Base-by-base conservation (phyloP, 192 early-diverging fungal genomes). In the Coemansia sp. region DNA sequence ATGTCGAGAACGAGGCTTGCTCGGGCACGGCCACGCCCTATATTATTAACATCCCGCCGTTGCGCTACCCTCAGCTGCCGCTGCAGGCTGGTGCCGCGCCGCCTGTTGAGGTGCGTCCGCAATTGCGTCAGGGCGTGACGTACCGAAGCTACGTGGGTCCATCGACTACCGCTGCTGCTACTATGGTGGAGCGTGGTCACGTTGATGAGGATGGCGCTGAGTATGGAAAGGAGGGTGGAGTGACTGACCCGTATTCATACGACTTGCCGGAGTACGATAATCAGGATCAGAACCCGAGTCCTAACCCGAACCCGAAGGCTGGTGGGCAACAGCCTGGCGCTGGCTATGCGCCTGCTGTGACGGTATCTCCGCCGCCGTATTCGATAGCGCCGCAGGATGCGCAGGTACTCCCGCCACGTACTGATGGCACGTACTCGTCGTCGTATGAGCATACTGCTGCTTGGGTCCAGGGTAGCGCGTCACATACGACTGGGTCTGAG, bases 351-450 rank as follows among this genome's bases (percentile, higher is more conserved):
- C 50, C 27, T 13, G 53, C 53, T 57, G 53, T 4, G 12, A 13
- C 65, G 22, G 53, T 43, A 13, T 29, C 72, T 27, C 80, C 78
- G 58, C 78, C 80, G 63, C 80, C 80, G 10, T 83, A 83, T 44
- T 64, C 80, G 43, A 63, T 73, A 2, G 58, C 38, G 22, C 70
- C 40, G 40, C 63, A 49, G 40, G 34, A 44, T 38, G 52, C 15
- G 38, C 64, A 38, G 20, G 33, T 39, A 11, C 20, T 74, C 62
- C 80, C 80, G 43, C 34, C 71, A 20, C 72, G 75, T 15, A 75
- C 75, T 0, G 80, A 83, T n/a, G 81, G 76, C 57, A 75, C 73
- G 41, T 83, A 83, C 53, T 83, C 81, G 66, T 83, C 81, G 39
- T 83, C 76, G 36, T 83, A 83, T 34, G 81, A 83, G 64, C 81